Evolutionary conservation across 2,329 filamentous ascomycete genomes (phyloP).

Genomic region (Xylariales sp.): DNA sequence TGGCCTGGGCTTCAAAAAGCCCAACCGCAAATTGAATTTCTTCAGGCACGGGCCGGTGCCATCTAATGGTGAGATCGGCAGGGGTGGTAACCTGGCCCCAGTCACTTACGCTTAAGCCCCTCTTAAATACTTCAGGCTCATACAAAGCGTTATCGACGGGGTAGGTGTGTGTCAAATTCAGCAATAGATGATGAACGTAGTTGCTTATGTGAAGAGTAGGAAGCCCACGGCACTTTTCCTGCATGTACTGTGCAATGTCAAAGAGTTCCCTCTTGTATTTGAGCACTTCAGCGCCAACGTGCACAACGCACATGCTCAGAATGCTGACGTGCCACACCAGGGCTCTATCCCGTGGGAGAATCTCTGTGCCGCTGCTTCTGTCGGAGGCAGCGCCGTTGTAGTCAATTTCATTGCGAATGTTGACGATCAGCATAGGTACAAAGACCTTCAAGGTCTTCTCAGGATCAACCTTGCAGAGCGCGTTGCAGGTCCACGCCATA

Average conservation of each 20-base stretch:
- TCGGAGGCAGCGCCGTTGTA: conserved; percentile 95
- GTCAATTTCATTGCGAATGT: conserved; percentile 94
- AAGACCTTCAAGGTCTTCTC: conserved; percentile 89
- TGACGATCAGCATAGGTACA: conserved; percentile 82
- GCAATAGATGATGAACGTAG: conserved; percentile 90
- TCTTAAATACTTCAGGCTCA: conserved; percentile 68
- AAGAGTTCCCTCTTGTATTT: conserved; percentile 86
- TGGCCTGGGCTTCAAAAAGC: conserved; percentile 80
- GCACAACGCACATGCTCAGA: conserved; percentile 96
- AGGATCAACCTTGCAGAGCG: conserved; percentile 91
- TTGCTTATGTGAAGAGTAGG: conserved; percentile 96
- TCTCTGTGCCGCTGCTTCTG: conserved; percentile 87
- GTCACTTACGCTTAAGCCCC: conserved; percentile 70
- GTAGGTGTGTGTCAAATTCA: conserved; percentile 93
- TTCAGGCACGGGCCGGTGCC: conserved; percentile 77
- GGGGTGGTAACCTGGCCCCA: conserved; percentile 81
- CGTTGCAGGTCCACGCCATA: conserved; percentile 98
- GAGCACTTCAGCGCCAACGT: conserved; percentile 86
- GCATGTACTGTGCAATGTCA: conserved; percentile 92
- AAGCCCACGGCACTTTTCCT: conserved; percentile 87
- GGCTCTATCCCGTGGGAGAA: conserved; percentile 85
- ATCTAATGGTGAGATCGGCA: conserved; percentile 75
- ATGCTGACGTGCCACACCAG: conserved; percentile 97
- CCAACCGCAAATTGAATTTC: conserved; percentile 89
- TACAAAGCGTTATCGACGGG: conserved; percentile 86